Evolutionary conservation across 257 asterid genomes (phyloP).

Genomic region (Solanum piurae): DNA sequence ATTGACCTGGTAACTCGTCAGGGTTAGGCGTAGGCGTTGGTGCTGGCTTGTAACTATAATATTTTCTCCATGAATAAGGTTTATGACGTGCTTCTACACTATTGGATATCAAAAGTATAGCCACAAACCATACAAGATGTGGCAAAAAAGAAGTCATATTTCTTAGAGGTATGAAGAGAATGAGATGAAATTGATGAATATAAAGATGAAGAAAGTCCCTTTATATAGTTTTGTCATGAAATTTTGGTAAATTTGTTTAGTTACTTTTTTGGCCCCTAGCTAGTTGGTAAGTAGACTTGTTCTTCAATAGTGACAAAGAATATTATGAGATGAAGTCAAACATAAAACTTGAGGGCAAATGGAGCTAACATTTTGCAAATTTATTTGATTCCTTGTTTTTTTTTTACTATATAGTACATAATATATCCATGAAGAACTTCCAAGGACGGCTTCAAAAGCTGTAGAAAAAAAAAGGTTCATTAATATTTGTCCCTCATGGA

Average conservation of each 20-base stretch:
- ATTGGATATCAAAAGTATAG: not conserved
- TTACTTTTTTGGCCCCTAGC: not conserved
- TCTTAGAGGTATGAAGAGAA: not conserved
- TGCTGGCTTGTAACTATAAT: not conserved
- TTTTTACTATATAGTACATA: not conserved
- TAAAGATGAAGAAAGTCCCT: not conserved
- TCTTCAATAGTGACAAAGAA: not conserved
- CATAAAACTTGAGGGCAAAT: not conserved
- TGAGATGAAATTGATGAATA: not conserved
- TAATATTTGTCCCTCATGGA: not conserved
- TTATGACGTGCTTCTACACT: not conserved
- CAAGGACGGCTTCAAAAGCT: not conserved
- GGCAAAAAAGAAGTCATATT: constrained; percentile 12
- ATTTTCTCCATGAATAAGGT: not conserved
- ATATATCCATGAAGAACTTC: not conserved
- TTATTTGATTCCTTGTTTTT: not conserved
- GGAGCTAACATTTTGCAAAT: not conserved
- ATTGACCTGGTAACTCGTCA: not conserved
- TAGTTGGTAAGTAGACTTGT: not conserved
- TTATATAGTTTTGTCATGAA: not conserved
- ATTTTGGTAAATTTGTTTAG: not conserved
- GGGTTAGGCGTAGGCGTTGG: not conserved
- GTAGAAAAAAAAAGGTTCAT: not conserved
- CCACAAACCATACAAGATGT: not conserved
- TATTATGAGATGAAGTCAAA: not conserved